phyloP scores from a whole-genome alignment of 768 basidiomycete species.

The Auriscalpium orientale region DNA sequence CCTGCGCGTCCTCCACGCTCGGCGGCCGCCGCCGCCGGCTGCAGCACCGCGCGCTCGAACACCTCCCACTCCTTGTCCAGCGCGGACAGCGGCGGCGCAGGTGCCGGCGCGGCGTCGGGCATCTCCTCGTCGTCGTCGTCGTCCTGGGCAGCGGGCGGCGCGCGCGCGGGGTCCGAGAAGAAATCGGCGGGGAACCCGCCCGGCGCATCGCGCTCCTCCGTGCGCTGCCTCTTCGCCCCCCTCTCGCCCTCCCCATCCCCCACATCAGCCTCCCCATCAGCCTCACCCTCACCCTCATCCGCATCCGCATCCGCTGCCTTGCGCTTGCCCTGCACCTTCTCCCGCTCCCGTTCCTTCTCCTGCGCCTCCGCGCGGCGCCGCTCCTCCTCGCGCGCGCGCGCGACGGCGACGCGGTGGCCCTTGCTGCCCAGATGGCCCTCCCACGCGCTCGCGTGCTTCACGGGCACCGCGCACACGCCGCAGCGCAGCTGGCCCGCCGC shows the following conservation, averaged over 20 bases:
- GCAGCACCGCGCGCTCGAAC: constrained; percentile 61
- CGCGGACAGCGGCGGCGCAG: constrained; percentile 18
- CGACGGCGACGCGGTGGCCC: constrained; percentile 60
- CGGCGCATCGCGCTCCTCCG: constrained; percentile 18
- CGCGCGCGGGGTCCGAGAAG: constrained; percentile 70
- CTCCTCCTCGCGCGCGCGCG: constrained; percentile 51
- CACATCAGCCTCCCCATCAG: constrained; percentile 22
- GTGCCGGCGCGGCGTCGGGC: constrained; percentile 1
- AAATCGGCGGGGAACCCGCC: constrained; percentile 57
- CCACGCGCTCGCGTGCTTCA: constrained; percentile 83
- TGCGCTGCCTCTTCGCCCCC: constrained; percentile 25
- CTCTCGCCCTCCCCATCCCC: constrained; percentile 20
- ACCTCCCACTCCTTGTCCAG: constrained; percentile 68
- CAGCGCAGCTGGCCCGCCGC: constrained; percentile 64
- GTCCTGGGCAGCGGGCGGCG: constrained; percentile 30
- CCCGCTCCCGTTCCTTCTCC: constrained; percentile 23
- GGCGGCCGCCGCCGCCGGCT: constrained; percentile 24
- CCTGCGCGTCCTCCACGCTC: constrained; percentile 21
- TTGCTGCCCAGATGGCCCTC: constrained; percentile 82
- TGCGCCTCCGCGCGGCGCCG: constrained; percentile 28
- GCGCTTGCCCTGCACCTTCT: constrained; percentile 19
- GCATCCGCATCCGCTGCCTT: constrained; percentile 29
- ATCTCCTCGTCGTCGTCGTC: constrained; percentile 30
- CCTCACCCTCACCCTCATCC: constrained; percentile 17
- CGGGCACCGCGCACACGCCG: constrained; percentile 46